Base-by-base conservation (phyloP, 1,284 basidiomycete genomes). In the Trametes hirsuta region DNA sequence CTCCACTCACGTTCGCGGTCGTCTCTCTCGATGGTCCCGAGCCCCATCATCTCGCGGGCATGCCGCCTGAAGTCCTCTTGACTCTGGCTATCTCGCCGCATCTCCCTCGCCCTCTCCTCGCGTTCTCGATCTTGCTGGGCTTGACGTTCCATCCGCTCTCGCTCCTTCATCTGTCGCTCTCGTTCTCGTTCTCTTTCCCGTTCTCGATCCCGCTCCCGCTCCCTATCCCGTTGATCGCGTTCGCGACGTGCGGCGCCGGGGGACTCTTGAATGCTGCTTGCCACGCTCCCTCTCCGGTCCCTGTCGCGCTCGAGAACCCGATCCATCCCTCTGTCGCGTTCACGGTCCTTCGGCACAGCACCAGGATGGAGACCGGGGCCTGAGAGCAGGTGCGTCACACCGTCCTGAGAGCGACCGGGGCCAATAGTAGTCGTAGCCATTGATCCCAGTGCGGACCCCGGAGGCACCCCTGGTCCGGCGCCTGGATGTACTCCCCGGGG, bases 261-360 rank as follows among this genome's bases (percentile, higher is more conserved):
- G 37, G 57, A 59, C 21, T 64, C 65, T 14, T 61, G 54, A 39
- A 58, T 49, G 41, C 61, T 30, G 30, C 30, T 58, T 24, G 53
- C 55, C 8, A 41, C 57, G 41, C 60, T 62, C 21, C 47, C 45
- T 11, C 59, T 56, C 30, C 61, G 44, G 18, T 68, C 62, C 36
- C 58, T 40, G 18, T 68, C 65, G 2, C 61, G 62, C 30, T 64
- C 68, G 40, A 58, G 36, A 0, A 66, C 63, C 11, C 59, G 52
- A 40, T 68, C 71, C 58, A 65, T 59, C 15, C 68, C 68, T 35
- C 66, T 60, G 18, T 70, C 70, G 25, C 68, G 65, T 41, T 71
- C 69, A 24, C 68, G 44, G 41, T 69, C 68, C 52, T 64, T 52
- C 58, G 53, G 41, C 18, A 61, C 48, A 2, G 55, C 42, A 10